Base-by-base conservation (phyloP, 2,329 filamentous ascomycete genomes). In the Arthroderma sp. region DNA sequence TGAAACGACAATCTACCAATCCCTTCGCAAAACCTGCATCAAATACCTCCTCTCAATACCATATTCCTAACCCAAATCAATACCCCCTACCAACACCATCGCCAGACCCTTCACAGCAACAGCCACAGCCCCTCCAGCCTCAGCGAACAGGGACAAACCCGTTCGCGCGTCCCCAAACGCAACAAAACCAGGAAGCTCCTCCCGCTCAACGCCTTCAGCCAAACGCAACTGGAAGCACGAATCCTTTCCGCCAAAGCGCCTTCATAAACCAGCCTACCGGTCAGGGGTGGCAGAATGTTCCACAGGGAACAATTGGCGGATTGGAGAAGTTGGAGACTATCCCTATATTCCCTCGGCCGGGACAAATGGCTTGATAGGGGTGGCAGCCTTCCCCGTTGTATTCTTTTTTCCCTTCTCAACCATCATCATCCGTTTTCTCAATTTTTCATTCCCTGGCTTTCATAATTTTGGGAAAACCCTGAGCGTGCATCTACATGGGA, bases 181-280 rank as follows among this genome's bases (percentile, higher is more conserved):
- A 54, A 13, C 65, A 67, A 55, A 66, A 70, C 44, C 67, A 72
- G 49, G 65, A 66, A 39, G 66, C 66, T 53, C 65, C 72, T 17
- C 70, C 72, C 23, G 61, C 73, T 6, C 61, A 68, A 11, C 66
- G 69, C 2, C 73, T 93, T 4, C 79, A 80, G 56, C 82, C 89
- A 1, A 89, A 91, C 66, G 81, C 86, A 1, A 96, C 91, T 0
- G 91, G 90, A 7, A 89, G 82, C 66, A 96, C 91, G 1, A 98
- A 98, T 66, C 93, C 93, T 0, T 97, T 97, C 79, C 82, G 93
- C 15, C 90, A 97, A 68, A 88, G 87, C 49, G 83, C 85, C 2
- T 95, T 96, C 70, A 85, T 95, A 55, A 93, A 95, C 67, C 90
- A 95, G 66, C 79, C 84, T 61, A 95, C 90, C 0, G 91, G 91